These are phyloP conservation scores for Lepidium aucheri DNA, from an alignment of 345 rosid species.

Conservation along the genomic window DNA sequence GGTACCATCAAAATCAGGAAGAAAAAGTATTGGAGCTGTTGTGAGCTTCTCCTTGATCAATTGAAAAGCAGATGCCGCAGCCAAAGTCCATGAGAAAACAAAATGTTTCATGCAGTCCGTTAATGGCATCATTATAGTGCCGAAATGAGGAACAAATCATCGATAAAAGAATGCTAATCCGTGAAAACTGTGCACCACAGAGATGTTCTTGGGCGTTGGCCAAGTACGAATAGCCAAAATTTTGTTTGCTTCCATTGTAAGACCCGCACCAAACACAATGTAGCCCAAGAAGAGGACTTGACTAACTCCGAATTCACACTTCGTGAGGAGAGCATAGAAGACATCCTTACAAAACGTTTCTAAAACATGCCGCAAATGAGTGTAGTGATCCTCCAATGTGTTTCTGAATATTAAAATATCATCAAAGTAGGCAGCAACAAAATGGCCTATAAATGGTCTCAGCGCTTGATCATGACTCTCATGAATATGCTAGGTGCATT, in stretches of 20 bases:
- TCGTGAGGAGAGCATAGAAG: neutral
- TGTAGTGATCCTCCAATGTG: accelerated
- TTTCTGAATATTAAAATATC: neutral
- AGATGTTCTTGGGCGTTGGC: neutral
- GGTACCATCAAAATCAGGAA: no score
- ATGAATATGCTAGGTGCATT: neutral
- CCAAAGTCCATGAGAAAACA: no score
- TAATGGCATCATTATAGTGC: neutral
- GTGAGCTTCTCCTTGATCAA: no score
- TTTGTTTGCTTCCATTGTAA: neutral
- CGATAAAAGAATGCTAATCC: neutral
- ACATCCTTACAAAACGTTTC: accelerated
- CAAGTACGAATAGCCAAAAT: neutral
- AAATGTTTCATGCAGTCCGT: neutral
- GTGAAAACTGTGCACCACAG: neutral
- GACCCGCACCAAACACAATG: neutral
- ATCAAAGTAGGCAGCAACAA: neutral
- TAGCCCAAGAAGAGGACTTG: neutral
- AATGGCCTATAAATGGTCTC: neutral
- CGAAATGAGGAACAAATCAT: neutral
- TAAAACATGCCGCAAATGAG: neutral
- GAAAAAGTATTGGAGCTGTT: no score
- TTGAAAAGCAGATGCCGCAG: no score
- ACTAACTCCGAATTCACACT: neutral
- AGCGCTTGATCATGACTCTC: neutral